Evolutionary conservation across 2,329 filamentous ascomycete genomes (phyloP).

Genomic region (Pseudocercospora fuligena): DNA sequence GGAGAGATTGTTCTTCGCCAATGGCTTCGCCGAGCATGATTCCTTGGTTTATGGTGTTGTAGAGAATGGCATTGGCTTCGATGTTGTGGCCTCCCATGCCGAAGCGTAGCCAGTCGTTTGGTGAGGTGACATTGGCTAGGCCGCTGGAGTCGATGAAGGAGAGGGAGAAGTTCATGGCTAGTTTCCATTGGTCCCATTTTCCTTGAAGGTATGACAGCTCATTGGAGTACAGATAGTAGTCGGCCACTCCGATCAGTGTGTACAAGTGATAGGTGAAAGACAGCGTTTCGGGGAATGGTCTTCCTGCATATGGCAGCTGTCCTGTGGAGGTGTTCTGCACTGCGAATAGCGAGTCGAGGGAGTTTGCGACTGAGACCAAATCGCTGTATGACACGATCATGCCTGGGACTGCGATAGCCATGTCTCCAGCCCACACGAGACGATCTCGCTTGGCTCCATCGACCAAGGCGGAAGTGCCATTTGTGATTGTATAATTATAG

Average conservation of each 20-base stretch:
- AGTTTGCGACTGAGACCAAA: slow-evolving; percentile 42
- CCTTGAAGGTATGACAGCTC: slow-evolving; percentile 46
- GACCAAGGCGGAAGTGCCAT: slow-evolving; percentile 44
- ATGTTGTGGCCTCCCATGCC: slow-evolving; percentile 58
- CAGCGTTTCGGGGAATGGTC: slow-evolving; percentile 38
- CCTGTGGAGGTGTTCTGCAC: slow-evolving; percentile 38
- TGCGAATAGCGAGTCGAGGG: slow-evolving; percentile 37
- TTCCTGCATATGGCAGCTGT: slow-evolving; percentile 37
- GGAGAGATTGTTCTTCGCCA: slow-evolving; percentile 47
- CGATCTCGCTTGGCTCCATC: slow-evolving; percentile 66
- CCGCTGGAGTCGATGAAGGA: slow-evolving; percentile 49
- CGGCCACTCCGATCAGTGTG: slow-evolving; percentile 51
- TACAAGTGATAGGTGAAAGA: slow-evolving; percentile 63
- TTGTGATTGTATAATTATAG: slow-evolving; percentile 48
- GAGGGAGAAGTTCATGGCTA: slow-evolving; percentile 50
- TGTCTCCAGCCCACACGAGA: slow-evolving; percentile 66
- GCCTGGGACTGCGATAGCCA: slow-evolving; percentile 57
- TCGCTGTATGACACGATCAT: slow-evolving; percentile 56
- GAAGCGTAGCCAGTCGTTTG: slow-evolving; percentile 54
- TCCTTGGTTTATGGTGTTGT: slow-evolving; percentile 59
- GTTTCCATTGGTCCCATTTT: slow-evolving; percentile 53
- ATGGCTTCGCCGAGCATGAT: slow-evolving; percentile 57
- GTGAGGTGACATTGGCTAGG: slow-evolving; percentile 53
- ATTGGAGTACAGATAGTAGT: slow-evolving; percentile 48
- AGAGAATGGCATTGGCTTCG: slow-evolving; percentile 54